phyloP scores from a whole-genome alignment of 225 moss, liverwort and hornwort species.

The Polytrichum commune region DNA sequence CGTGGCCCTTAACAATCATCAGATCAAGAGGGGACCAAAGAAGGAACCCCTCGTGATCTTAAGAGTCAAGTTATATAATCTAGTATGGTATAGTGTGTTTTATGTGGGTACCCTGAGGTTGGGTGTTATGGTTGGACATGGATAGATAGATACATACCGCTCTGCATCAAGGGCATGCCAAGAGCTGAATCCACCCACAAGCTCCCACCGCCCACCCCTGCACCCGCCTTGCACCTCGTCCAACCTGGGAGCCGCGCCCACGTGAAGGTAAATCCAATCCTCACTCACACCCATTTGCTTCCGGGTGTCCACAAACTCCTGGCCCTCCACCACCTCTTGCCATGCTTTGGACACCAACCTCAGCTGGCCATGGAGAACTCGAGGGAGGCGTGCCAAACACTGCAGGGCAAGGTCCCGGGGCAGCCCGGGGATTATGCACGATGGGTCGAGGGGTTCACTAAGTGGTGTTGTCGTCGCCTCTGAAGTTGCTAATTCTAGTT shows the following conservation, averaged over 20 bases:
- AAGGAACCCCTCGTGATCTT: too few relatives aligned
- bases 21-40: too few relatives aligned
- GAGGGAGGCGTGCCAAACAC: slow-evolving; percentile 44
- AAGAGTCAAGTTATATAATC: too few relatives aligned
- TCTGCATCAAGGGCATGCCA: slow-evolving; percentile 55
- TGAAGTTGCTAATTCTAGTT: too few relatives aligned
- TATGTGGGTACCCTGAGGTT: too few relatives aligned
- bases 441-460: too few relatives aligned
- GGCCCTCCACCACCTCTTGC: slow-evolving; percentile 35
- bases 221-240: slow-evolving; percentile 31
- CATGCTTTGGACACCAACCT: slow-evolving; percentile 43
- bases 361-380: slow-evolving; percentile 30
- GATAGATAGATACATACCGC: slow-evolving; percentile 4
- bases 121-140: too few relatives aligned
- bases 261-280: slow-evolving; percentile 59
- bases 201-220: slow-evolving; percentile 28
- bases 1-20: too few relatives aligned
- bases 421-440: slow-evolving; percentile 36
- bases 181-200: slow-evolving; percentile 45
- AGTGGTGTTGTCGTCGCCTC: too few relatives aligned
- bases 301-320: slow-evolving; percentile 37
- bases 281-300: slow-evolving; percentile 33
- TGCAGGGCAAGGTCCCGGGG: slow-evolving; percentile 44
- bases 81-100: too few relatives aligned
- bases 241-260: slow-evolving; percentile 38